Percentiles rank a stretch among this genome's conserved stretches.
phyloP scores from a whole-genome alignment of 768 basidiomycete genomes.

The Pholiota microspora region DNA sequence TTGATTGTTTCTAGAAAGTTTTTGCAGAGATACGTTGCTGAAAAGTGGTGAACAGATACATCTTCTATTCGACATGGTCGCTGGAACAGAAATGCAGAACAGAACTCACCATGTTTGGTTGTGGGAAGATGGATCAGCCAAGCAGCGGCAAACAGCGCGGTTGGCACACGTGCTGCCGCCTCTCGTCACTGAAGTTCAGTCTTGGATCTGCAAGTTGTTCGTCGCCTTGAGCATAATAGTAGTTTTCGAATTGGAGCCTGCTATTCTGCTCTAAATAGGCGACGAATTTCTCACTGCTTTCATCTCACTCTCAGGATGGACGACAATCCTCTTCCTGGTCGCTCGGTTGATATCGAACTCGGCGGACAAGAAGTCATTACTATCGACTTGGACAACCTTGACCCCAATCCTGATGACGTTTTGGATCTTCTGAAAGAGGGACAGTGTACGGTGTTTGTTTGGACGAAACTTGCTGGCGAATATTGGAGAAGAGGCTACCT shows the following conservation, averaged over 20 bases:
- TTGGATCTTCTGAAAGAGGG: slow-evolving; percentile 71
- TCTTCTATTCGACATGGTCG: neutral
- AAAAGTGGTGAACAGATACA: too few species aligned
- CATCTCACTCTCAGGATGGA: slow-evolving; percentile 27
- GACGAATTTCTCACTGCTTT: neutral
- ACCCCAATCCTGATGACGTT: slow-evolving; percentile 74
- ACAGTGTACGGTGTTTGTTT: slow-evolving; percentile 68
- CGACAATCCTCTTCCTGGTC: slow-evolving; percentile 33
- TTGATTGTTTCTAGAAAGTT: too few species aligned
- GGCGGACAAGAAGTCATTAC: slow-evolving; percentile 85
- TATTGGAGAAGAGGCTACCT: slow-evolving; percentile 82
- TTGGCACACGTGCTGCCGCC: neutral
- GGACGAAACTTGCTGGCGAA: slow-evolving; percentile 83
- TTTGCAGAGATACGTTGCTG: too few species aligned
- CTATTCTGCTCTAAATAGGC: neutral
- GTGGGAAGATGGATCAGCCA: neutral
- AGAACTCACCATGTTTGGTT: too few species aligned
- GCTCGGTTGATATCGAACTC: slow-evolving; percentile 74
- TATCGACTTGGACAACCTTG: slow-evolving; percentile 85
- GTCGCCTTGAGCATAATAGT: neutral
- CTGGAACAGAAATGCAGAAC: too few species aligned
- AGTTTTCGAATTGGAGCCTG: neutral
- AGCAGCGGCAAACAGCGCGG: slow-evolving; percentile 11
- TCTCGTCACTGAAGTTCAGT: neutral
- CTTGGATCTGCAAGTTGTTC: neutral